Conservation (phyloP, 495 filamentous ascomycete genomes). For the Neurospora sp. region DNA sequence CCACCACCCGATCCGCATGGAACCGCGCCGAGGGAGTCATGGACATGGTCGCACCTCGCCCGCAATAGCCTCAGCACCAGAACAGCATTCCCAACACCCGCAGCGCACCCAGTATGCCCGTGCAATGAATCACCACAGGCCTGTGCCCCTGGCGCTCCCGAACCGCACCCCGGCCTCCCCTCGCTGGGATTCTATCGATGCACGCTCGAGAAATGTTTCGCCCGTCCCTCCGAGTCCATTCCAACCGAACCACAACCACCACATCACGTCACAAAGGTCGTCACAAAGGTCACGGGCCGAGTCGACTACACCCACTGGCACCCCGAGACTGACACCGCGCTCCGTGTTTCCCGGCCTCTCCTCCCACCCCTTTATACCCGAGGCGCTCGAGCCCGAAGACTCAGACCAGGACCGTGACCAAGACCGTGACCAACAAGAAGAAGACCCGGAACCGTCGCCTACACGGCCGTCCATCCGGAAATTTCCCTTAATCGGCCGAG, state of each 20-base stretch:
- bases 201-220: constrained; percentile 9
- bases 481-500: constrained; percentile 15
- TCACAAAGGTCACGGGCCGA: constrained; percentile 16
- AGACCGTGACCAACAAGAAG: neutral
- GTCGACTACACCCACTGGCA: constrained; percentile 11
- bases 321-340: constrained; percentile 10
- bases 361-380: constrained; percentile 24
- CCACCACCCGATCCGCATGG: neutral
- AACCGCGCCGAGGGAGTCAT: neutral
- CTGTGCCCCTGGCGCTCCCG: neutral
- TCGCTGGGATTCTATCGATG: constrained; percentile 33
- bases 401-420: neutral
- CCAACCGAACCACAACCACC: constrained; percentile 6
- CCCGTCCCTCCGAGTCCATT: constrained; percentile 7
- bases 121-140: neutral
- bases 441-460: neutral
- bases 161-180: constrained; percentile 17
- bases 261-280: constrained; percentile 6
- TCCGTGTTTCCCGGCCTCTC: constrained; percentile 24
- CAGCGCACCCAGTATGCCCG: neutral
- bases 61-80: neutral
- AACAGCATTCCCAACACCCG: neutral
- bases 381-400: constrained; percentile 10
- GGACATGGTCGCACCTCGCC: neutral
- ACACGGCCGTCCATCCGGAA: constrained; percentile 1